Base-by-base conservation (phyloP, 352 stramenopile genomes). In the Globisporangium uncinulatum region DNA sequence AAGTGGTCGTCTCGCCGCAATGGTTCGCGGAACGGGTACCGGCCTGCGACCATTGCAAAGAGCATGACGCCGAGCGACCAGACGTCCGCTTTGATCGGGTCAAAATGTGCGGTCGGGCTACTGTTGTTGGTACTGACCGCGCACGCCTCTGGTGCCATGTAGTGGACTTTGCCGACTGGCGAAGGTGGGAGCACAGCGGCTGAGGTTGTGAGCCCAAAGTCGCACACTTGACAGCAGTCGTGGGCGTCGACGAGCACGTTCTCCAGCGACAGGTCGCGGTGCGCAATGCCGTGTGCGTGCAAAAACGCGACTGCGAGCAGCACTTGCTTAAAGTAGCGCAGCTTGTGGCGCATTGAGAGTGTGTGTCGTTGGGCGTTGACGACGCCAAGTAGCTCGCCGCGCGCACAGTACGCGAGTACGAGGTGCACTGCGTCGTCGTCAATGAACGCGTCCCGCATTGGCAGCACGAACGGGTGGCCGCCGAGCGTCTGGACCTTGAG, bases 31-130 rank as follows among this genome's bases (percentile, higher is more conserved):
- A 89, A 89, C 32, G 82, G 82, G 62, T 89, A 89, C 39, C 73
- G 67, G 0, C 74, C 79, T 0, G 75, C 78, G 37, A 92, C 48
- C 59, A 94, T 84, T 37, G 81, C 72, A 59, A 94, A 94, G 9
- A 94, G 62, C 76, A 94, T 89, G 36, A 94, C 78, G 55, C 84
- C 84, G 34, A 94, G 75, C 51, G 84, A 94, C 84, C 84, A 94
- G 43, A 94, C 73, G 58, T 94, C 84, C 19, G 81, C 81, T 57
- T 86, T 87, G 24, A 70, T 77, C 14, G 84, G 76, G 70, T 87
- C 72, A 62, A 62, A 90, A 78, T 17, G 20, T 10, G n/a, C n/a
- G 42, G 8, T 17, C 3, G 5, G 17, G n/a, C 6, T 4, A 4
- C 19, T 21, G 13, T 29, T 58, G n/a, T 67, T 57, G 7, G 56